A percentile compares a stretch with the other conserved stretches of the same genome.
phyloP scores from a whole-genome alignment of 129 eudicot species.

The Helichrysum umbraculigerum region DNA sequence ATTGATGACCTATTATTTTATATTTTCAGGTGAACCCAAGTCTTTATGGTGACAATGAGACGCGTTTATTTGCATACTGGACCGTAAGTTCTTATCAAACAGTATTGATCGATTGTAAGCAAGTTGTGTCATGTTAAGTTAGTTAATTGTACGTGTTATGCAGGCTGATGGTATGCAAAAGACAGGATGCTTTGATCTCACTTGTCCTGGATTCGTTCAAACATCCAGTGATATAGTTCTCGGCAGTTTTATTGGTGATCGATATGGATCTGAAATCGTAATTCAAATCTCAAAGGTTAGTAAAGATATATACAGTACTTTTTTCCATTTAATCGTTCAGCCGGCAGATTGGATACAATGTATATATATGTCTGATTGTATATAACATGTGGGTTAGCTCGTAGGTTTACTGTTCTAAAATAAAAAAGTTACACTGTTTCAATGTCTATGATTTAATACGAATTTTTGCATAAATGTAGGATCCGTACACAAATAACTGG shows the following conservation, averaged over 20 bases:
- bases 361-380: not conserved
- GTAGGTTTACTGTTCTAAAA: not conserved
- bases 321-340: not conserved
- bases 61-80: constrained; percentile 59
- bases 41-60: constrained; percentile 55
- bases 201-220: constrained; percentile 83
- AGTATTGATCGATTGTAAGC: not conserved
- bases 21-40: constrained; percentile 56
- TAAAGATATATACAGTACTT: not conserved
- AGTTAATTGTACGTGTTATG: not conserved
- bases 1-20: not conserved
- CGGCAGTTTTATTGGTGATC: constrained; percentile 22
- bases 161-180: constrained; percentile 53
- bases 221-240: constrained; percentile 23
- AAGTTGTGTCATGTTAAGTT: not conserved
- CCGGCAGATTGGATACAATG: not conserved
- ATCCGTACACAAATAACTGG: constrained; percentile 28
- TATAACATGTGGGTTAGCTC: not conserved
- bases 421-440: not conserved
- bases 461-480: constrained; percentile 18
- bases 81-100: constrained; percentile 39
- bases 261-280: constrained; percentile 21
- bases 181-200: constrained; percentile 79
- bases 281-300: constrained; percentile 36
- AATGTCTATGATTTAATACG: not conserved